Evolutionary conservation across 768 basidiomycete species (phyloP).

Genomic region (Plicaturopsis crispa): DNA sequence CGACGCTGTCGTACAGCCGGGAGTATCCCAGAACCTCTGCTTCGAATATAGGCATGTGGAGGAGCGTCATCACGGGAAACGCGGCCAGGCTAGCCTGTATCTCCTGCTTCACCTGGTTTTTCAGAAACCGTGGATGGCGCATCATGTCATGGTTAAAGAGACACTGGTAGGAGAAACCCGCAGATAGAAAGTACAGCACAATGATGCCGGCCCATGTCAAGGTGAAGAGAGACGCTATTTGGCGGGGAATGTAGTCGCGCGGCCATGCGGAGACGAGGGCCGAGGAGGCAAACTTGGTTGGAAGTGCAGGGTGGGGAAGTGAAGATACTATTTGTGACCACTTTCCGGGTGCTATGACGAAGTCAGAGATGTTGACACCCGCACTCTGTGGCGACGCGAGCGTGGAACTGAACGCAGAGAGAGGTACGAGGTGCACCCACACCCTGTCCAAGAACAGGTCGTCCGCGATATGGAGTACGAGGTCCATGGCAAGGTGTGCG

Average conservation of each 20-base stretch:
- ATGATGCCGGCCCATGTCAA: conserved; percentile 80
- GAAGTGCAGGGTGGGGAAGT: conserved; percentile 18
- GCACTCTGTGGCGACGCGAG: conserved; percentile 37
- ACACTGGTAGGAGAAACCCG: conserved; percentile 71
- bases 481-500: too few relatives aligned
- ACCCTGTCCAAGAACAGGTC: conserved; percentile 66
- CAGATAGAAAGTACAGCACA: conserved; percentile 83
- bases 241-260: conserved; percentile 74
- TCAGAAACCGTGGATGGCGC: conserved; percentile 88
- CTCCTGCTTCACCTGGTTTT: conserved; percentile 79
- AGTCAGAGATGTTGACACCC: conserved; percentile 46
- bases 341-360: conserved; percentile 38
- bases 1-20: conserved; percentile 67
- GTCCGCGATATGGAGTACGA: conserved; percentile 68
- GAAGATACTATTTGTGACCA: too few relatives aligned
- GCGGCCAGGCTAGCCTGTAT: conserved; percentile 67
- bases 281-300: too few relatives aligned
- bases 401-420: conserved; percentile 26
- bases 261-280: conserved; percentile 71
- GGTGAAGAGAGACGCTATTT: conserved; percentile 59
- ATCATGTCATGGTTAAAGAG: conserved; percentile 97
- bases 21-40: conserved; percentile 86
- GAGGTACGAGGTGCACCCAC: conserved; percentile 70
- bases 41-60: conserved; percentile 93
- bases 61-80: conserved; percentile 73